These are phyloP conservation scores for Sugiyamaella mastotermitis DNA, from an alignment of 805 yeast genomes.

Conservation along the genomic window DNA sequence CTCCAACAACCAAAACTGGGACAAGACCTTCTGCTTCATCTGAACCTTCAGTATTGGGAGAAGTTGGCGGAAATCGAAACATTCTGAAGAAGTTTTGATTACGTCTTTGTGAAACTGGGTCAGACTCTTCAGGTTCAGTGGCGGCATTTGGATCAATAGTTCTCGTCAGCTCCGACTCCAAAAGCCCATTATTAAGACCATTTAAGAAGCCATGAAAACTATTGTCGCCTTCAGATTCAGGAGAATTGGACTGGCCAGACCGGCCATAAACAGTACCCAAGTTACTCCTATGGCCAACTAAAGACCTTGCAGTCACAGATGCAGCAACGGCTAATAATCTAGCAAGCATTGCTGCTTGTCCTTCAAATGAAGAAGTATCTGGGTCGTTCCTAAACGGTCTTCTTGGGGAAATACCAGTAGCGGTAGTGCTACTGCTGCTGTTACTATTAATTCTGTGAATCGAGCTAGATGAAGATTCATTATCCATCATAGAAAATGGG, in stretches of 20 bases:
- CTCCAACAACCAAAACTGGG: constrained; percentile 46
- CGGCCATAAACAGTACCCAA: constrained; percentile 16
- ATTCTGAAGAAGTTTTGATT: constrained; percentile 30
- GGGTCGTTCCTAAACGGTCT: too few relatives aligned
- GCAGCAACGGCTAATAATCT: constrained; percentile 41
- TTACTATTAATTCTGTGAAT: too few relatives aligned
- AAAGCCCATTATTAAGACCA: constrained; percentile 36
- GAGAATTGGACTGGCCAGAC: constrained; percentile 8
- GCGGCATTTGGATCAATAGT: constrained; percentile 11
- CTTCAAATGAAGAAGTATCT: constrained; percentile 18
- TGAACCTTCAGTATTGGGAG: constrained; percentile 24
- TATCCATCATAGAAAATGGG: constrained; percentile 1
- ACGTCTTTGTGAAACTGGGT: constrained; percentile 6
- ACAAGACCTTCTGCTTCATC: constrained; percentile 22
- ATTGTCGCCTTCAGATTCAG: constrained; percentile 17
- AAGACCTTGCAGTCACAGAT: constrained; percentile 37
- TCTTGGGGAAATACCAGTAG: too few relatives aligned
- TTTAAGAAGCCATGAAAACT: constrained; percentile 41
- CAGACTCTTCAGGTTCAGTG: constrained; percentile 9
- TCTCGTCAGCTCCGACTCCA: constrained; percentile 34
- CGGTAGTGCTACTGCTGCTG: too few relatives aligned
- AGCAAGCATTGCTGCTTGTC: constrained; percentile 39
- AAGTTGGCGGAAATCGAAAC: constrained; percentile 27
- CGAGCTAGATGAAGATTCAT: too few relatives aligned
- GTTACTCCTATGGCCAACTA: constrained; percentile 28